Conservation (phyloP, 1,139 yeast genomes). For the Suhomyces terraborum region DNA sequence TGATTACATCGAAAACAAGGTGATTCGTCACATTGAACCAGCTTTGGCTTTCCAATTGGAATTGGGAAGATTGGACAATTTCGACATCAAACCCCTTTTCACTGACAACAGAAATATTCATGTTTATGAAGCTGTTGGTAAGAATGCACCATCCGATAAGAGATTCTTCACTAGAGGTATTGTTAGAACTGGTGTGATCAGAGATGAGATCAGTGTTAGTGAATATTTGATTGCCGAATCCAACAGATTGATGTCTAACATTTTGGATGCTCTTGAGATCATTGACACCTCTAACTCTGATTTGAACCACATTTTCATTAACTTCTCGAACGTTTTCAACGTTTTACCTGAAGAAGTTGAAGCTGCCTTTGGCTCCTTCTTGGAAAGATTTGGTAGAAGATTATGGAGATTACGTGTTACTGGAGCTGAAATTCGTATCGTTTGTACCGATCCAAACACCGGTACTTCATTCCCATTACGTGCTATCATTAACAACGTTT, state of each 20-base stretch:
- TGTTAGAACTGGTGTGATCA: slow-evolving; percentile 91
- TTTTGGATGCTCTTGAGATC: slow-evolving; percentile 90
- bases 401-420: slow-evolving; percentile 96
- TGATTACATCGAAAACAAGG: slow-evolving; percentile 76
- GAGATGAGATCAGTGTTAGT: slow-evolving; percentile 89
- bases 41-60: slow-evolving; percentile 97
- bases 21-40: slow-evolving; percentile 96
- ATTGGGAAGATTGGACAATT: slow-evolving; percentile 89
- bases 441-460: slow-evolving; percentile 84
- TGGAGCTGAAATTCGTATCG: slow-evolving; percentile 95
- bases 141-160: slow-evolving; percentile 90
- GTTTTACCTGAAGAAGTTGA: slow-evolving; percentile 94
- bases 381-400: slow-evolving; percentile 96
- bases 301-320: slow-evolving; percentile 93
- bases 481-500: slow-evolving; percentile 92
- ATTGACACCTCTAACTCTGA: slow-evolving; percentile 94
- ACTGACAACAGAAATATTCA: slow-evolving; percentile 97
- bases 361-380: slow-evolving; percentile 95
- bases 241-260: slow-evolving; percentile 91
- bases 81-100: slow-evolving; percentile 90
- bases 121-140: slow-evolving; percentile 94
- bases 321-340: slow-evolving; percentile 92
- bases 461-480: slow-evolving; percentile 94
- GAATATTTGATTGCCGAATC: slow-evolving; percentile 96
- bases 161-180: slow-evolving; percentile 97